A percentile compares a stretch with the other conserved stretches of the same genome.
Conservation (phyloP, 2,329 filamentous ascomycete species). For the Arthrobotrys musiformis region DNA sequence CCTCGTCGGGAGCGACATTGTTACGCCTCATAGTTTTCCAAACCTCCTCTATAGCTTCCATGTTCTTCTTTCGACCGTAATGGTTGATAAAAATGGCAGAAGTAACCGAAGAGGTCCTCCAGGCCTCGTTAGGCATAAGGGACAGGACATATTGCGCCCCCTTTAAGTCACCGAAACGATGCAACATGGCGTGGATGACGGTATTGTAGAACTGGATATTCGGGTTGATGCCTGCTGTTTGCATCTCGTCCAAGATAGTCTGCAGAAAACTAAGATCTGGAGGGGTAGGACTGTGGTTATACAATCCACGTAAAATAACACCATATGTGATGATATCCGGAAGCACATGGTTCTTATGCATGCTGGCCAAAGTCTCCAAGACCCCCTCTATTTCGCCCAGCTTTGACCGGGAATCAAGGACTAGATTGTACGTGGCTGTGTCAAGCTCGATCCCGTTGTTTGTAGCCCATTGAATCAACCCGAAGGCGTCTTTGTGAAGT, state of each 20-base stretch:
- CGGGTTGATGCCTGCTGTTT: slow-evolving; percentile 18
- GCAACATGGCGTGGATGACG: slow-evolving; percentile 36
- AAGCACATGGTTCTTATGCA: slow-evolving; percentile 15
- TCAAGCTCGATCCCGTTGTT: slow-evolving; percentile 21
- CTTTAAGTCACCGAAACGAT: slow-evolving; percentile 31
- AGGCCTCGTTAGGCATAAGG: slow-evolving; percentile 45
- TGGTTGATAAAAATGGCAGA: slow-evolving; percentile 41
- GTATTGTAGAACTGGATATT: slow-evolving; percentile 53
- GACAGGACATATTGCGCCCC: slow-evolving; percentile 39
- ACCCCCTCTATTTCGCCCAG: slow-evolving; percentile 19
- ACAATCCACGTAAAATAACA: slow-evolving; percentile 39
- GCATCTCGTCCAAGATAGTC: slow-evolving; percentile 26
- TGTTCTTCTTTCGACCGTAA: slow-evolving; percentile 18
- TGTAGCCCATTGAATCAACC: slow-evolving; percentile 37
- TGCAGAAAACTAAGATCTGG: slow-evolving; percentile 21
- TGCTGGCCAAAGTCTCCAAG: slow-evolving; percentile 2
- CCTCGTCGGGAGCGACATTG: slow-evolving; percentile 42
- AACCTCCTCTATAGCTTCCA: slow-evolving; percentile 26
- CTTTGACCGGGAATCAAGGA: slow-evolving; percentile 32
- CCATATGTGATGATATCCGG: slow-evolving; percentile 48
- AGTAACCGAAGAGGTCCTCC: slow-evolving; percentile 37
- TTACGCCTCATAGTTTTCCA: slow-evolving; percentile 47
- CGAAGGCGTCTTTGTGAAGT: slow-evolving; percentile 26
- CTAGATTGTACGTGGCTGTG: slow-evolving; percentile 34
- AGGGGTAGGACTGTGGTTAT: slow-evolving; percentile 6